A percentile compares a stretch with the other conserved stretches of the same genome.
Conservation (phyloP, 2,329 filamentous ascomycete genomes). For the Clonostachys sp. region DNA sequence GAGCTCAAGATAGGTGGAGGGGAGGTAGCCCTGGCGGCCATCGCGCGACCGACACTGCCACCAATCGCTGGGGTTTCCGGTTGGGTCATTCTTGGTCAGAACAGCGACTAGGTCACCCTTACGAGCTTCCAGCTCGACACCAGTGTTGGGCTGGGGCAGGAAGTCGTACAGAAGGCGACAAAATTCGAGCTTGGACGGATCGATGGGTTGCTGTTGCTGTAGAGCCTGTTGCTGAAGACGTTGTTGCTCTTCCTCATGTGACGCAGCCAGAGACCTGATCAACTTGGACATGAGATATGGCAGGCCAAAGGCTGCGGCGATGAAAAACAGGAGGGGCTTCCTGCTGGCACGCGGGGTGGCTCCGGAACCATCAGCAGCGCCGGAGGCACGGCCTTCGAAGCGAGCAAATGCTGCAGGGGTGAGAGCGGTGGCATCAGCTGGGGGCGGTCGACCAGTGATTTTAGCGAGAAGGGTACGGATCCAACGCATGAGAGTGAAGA, state of each 20-base stretch:
- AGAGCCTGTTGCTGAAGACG: slow-evolving; percentile 47
- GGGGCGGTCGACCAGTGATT: slow-evolving; percentile 84
- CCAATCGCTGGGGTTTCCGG: slow-evolving; percentile 92
- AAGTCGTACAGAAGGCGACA: slow-evolving; percentile 95
- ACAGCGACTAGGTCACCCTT: slow-evolving; percentile 96
- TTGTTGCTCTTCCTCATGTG: slow-evolving; percentile 77
- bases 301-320: slow-evolving; percentile 88
- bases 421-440: slow-evolving; percentile 79
- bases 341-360: slow-evolving; percentile 71
- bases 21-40: slow-evolving; percentile 86
- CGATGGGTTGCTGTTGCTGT: slow-evolving; percentile 54
- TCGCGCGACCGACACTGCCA: slow-evolving; percentile 92
- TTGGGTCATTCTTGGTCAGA: slow-evolving; percentile 84
- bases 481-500: slow-evolving; percentile 95
- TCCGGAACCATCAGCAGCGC: slow-evolving; percentile 58
- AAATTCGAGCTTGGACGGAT: slow-evolving; percentile 91
- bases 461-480: slow-evolving; percentile 87
- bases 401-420: slow-evolving; percentile 88
- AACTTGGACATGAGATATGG: slow-evolving; percentile 97
- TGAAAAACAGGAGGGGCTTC: slow-evolving; percentile 95
- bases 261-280: slow-evolving; percentile 77
- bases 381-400: slow-evolving; percentile 67
- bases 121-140: slow-evolving; percentile 83
- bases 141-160: slow-evolving; percentile 66
- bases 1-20: slow-evolving; percentile 84